Evolutionary conservation across 495 filamentous ascomycete genomes (phyloP), one percentile per base, ranked within the genome.

Genomic region (Evernia prunastri): DNA sequence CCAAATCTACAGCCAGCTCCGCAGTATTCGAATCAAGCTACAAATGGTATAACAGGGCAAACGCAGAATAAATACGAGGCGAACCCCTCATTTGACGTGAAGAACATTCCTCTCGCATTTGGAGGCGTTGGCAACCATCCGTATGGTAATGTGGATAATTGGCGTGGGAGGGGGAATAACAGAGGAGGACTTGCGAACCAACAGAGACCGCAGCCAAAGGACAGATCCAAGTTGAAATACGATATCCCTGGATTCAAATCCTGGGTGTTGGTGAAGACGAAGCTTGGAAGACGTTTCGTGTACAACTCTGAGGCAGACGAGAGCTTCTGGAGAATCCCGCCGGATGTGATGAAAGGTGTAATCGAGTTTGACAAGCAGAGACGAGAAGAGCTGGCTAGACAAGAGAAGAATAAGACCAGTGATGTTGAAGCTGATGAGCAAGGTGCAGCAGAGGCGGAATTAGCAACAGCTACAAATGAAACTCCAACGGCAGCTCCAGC

Each of bases 191-290:
- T 71, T 66, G 75, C 77, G 33, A 72, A 85, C 39, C 80, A 81
- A 45, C 81, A 73, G 49, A 76, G 75, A 36, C 77, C 81, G 11
- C 84, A 89, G 57, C 87, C 86, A 10, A 75, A 77, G 61, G 94
- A 98, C 75, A 82, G 89, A 64, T 93, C 94, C 23, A 92, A 87
- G 74, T 86, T 84, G 33, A 93, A 89, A 72, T 81, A 89, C 65
- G 66, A 79, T 27, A 91, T 98, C 59, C 90, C 90, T 5, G 87
- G 87, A 35, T 89, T 86, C 71, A 85, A 86, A 56, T 90, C 91
- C n/a, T 98, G 94, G 94, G 73, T 96, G 11, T 79, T 98, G 5
- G 91, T 98, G 35, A 89, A 89, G 69, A 98, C 94, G 8, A 96
- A 90, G 69, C 80, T 90, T 67, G 89, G 89, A 25, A 82, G 95